Base-by-base conservation (phyloP, 106 monocot species). In the Dioscorea dumetorum region DNA sequence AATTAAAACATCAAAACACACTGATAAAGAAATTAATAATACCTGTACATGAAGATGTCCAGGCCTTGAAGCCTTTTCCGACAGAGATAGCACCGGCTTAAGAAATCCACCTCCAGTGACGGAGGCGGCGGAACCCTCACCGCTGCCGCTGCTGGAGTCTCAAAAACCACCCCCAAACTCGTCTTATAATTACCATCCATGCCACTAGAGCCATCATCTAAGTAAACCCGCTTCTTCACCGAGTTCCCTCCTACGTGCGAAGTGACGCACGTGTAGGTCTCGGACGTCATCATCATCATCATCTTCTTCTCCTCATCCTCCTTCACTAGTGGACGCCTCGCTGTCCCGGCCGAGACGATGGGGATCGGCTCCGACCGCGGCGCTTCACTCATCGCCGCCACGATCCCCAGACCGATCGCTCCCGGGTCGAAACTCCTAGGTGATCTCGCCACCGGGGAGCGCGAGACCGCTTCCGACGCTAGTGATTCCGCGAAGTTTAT, bases 11-110 rank as follows among this genome's bases (percentile, higher is more conserved):
- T 28, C 28, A 28, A 41, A 41, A 41, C 3, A 6, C 41, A 6
- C 2, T 22, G 0, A 66, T 16, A 7, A 8, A 50, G 7, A 34
- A 51, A 52, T 24, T 3, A 1, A 59, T 41, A 11, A 5, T 74
- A 90, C 90, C 81, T 83, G 67, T 90, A 90, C 80, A 90, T 90
- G 78, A 80, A 90, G 34, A 90, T 78, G 33, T 90, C 90, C n/a
- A 71, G 23, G 31, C 81, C 90, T 22, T 81, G 78, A 31, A 90
- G 85, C 56, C 71, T 73, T 76, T 86, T 83, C 70, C 70, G 60
- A 33, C 90, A 86, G 15, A 86, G 63, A 53, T 48, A 70, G 76
- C 90, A 86, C 34, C 48, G 22, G 60, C 74, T 80, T 57, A 88
- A 48, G 63, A 88, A 84, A 20, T 70, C 75, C 13, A 22, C n/a